phyloP scores from a whole-genome alignment of 1,284 basidiomycete species.

The Tilletiaria anomala region DNA sequence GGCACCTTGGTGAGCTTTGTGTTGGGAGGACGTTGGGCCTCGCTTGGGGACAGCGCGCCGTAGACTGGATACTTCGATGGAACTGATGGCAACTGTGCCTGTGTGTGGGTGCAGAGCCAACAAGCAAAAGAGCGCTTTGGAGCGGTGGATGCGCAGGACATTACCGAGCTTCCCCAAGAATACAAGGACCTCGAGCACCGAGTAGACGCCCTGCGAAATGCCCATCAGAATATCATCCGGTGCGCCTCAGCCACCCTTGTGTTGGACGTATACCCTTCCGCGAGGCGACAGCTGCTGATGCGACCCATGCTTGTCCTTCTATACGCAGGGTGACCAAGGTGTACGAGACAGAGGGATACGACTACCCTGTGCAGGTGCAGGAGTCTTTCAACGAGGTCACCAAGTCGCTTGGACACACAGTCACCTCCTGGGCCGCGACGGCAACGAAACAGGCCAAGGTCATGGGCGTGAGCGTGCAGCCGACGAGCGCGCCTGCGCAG shows the following conservation, averaged over 20 bases:
- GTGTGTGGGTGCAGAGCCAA: too few relatives aligned
- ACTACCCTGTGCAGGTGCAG: conserved; percentile 41
- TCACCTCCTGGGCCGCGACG: conserved; percentile 74
- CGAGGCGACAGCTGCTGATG: not conserved
- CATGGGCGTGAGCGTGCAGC: conserved; percentile 46
- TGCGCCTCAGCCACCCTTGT: too few relatives aligned
- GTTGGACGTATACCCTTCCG: conserved; percentile 2
- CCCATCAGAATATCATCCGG: conserved; percentile 66
- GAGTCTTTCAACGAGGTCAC: conserved; percentile 46
- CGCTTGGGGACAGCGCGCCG: too few relatives aligned
- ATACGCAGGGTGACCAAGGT: conserved; percentile 8
- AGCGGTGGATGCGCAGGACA: conserved; percentile 72
- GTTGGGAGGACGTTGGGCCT: too few relatives aligned
- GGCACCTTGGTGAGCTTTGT: too few relatives aligned
- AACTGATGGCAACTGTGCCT: too few relatives aligned
- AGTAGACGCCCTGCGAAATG: conserved; percentile 71
- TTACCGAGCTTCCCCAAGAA: conserved; percentile 67
- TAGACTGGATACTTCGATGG: too few relatives aligned
- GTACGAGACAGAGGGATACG: conserved; percentile 35
- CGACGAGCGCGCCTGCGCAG: conserved; percentile 44
- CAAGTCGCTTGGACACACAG: conserved; percentile 54
- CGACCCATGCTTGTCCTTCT: not conserved
- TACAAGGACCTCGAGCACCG: conserved; percentile 89
- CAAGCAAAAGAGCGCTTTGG: conserved; percentile 61
- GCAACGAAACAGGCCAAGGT: too few relatives aligned